Conservation (phyloP, 1,284 basidiomycete genomes). For the Microbotryum lychnidis-dioicae region DNA sequence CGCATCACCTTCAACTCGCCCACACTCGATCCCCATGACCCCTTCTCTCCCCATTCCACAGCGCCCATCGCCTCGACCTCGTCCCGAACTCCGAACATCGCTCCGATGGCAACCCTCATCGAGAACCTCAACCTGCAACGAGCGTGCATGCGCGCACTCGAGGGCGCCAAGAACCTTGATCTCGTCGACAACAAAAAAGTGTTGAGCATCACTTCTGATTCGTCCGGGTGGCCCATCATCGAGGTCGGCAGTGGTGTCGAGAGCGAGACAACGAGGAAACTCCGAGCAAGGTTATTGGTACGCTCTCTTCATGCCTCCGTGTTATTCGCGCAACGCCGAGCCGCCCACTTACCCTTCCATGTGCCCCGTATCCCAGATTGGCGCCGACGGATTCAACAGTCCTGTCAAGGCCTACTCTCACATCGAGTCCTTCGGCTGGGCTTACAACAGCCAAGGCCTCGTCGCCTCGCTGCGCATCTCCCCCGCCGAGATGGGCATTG, state of each 20-base stretch:
- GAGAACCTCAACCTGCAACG: slow-evolving; percentile 88
- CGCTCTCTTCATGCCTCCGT: slow-evolving; percentile 31
- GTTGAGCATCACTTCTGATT: slow-evolving; percentile 29
- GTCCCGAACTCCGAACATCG: slow-evolving; percentile 33
- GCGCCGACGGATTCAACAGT: slow-evolving; percentile 91
- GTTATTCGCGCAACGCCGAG: neutral
- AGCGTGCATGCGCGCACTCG: slow-evolving; percentile 50
- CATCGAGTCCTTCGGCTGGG: slow-evolving; percentile 84
- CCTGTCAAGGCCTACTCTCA: slow-evolving; percentile 81
- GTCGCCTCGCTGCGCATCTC: slow-evolving; percentile 70
- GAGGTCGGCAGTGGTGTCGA: slow-evolving; percentile 53
- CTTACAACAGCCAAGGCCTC: slow-evolving; percentile 80
- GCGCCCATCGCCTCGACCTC: slow-evolving; percentile 32
- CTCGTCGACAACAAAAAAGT: slow-evolving; percentile 34
- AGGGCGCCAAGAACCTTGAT: slow-evolving; percentile 48
- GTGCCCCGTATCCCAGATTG: slow-evolving; percentile 53
- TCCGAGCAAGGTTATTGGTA: slow-evolving; percentile 66
- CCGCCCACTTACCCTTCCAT: neutral
- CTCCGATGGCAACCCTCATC: slow-evolving; percentile 64
- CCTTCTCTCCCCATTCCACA: slow-evolving; percentile 10
- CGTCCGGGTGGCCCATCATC: slow-evolving; percentile 63
- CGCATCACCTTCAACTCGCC: slow-evolving; percentile 60
- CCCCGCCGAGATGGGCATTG: slow-evolving; percentile 16
- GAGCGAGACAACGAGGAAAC: slow-evolving; percentile 35
- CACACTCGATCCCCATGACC: slow-evolving; percentile 37